Percentiles rank a stretch among this genome's conserved stretches.
These are phyloP conservation scores for Jamesozyma hellenica DNA, from an alignment of 805 yeast species.

Conservation along the genomic window DNA sequence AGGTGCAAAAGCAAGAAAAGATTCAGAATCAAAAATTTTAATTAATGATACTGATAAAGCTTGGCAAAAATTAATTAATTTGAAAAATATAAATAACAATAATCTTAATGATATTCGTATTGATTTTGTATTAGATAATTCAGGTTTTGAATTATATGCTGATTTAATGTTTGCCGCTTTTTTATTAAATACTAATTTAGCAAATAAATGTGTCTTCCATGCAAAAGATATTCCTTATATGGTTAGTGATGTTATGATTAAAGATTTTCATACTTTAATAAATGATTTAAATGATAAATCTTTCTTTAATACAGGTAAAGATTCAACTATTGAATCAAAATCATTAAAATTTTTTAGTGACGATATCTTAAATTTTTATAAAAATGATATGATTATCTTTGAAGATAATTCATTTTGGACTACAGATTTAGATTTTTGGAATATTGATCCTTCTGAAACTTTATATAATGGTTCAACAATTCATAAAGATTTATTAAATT, in stretches of 20 bases:
- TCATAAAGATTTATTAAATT: conserved; percentile 49
- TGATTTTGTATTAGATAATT: conserved; percentile 82
- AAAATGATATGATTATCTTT: conserved; percentile 39
- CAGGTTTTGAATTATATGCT: conserved; percentile 93
- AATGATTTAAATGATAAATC: conserved; percentile 42
- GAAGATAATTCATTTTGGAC: conserved; percentile 82
- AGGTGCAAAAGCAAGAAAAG: conserved; percentile 77
- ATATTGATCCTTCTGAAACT: conserved; percentile 41
- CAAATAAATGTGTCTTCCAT: conserved; percentile 60
- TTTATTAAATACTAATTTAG: conserved; percentile 60
- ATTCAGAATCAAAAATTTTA: conserved; percentile 68
- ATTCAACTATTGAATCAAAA: conserved; percentile 20
- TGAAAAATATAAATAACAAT: not conserved
- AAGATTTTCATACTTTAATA: conserved; percentile 57
- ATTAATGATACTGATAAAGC: conserved; percentile 64
- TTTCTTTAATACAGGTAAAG: conserved; percentile 36
- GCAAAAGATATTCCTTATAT: conserved; percentile 93
- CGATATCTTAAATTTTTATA: conserved; percentile 35
- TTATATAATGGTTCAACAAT: conserved; percentile 46
- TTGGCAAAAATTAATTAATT: conserved; percentile 41
- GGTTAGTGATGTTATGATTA: conserved; percentile 89
- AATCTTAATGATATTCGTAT: conserved; percentile 37
- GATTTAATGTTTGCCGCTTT: conserved; percentile 61
- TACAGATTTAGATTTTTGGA: conserved; percentile 63
- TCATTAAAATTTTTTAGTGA: conserved; percentile 42